A percentile compares a stretch with the other conserved stretches of the same genome.
phyloP scores from a whole-genome alignment of 2,329 filamentous ascomycete genomes.

The Sarocladiaceae sp. region DNA sequence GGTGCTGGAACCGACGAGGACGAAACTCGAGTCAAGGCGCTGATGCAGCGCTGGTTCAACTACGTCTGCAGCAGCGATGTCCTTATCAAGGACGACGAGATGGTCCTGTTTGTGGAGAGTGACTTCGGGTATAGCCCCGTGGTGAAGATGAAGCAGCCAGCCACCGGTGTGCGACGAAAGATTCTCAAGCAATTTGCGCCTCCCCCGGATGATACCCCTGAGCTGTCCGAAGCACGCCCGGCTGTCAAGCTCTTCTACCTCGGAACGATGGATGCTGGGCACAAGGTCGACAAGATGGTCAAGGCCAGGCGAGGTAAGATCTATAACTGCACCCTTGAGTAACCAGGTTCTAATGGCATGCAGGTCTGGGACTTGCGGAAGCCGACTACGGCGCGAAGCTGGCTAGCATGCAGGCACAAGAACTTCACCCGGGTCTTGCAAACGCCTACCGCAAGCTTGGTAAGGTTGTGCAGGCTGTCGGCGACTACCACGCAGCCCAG shows the following conservation, averaged over 20 bases:
- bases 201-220: constrained; percentile 92
- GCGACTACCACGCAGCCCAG: constrained; percentile 93
- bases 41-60: constrained; percentile 93
- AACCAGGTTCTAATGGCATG: constrained; percentile 13
- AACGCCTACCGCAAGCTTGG: constrained; percentile 94
- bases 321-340: neutral
- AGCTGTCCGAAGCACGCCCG: constrained; percentile 82
- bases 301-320: constrained; percentile 77
- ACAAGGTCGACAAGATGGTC: constrained; percentile 92
- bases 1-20: constrained; percentile 96
- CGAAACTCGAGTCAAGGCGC: constrained; percentile 78
- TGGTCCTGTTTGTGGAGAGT: constrained; percentile 97
- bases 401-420: constrained; percentile 78
- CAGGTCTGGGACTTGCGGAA: constrained; percentile 85
- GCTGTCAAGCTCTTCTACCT: constrained; percentile 94
- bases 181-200: constrained; percentile 97
- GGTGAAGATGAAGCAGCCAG: constrained; percentile 91
- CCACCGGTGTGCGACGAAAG: constrained; percentile 89
- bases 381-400: constrained; percentile 91
- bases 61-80: constrained; percentile 88
- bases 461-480: constrained; percentile 85
- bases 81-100: constrained; percentile 91
- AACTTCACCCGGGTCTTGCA: constrained; percentile 79
- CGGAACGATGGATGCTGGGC: constrained; percentile 90
- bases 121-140: constrained; percentile 98